Evolutionary conservation across 805 yeast species (phyloP), one percentile per base, ranked within the genome.

Genomic region (Candida nemodendra): DNA sequence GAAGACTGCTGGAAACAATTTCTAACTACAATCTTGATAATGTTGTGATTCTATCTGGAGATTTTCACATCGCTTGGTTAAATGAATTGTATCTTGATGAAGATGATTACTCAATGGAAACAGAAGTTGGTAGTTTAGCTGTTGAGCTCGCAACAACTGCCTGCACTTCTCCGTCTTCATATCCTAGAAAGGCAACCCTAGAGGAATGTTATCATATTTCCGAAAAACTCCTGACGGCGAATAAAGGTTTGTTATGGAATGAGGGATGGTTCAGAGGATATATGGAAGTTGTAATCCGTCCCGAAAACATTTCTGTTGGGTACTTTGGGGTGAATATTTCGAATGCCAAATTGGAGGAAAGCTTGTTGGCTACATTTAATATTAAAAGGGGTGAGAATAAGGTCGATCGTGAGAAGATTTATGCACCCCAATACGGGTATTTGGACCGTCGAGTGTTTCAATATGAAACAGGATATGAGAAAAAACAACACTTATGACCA

Each of bases 11-110:
- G 14, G 42, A 42, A 9, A 42, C 50, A 18, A 44, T 53, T n/a
- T n/a, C n/a, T n/a, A n/a, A n/a, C 17, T 25, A 50, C 13, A 23
- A 44, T 5, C 25, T 52, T 9, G 18, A 41, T 13, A 47, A 52
- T 39, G 38, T 45, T 17, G 48, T 49, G 7, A 27, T 53, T 11
- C 30, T 53, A 4, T 43, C 53, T 16, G 59, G 59, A 21, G 59
- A 54, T 24, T 52, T 53, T 41, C 59, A 54, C 32, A 48, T 52
- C 36, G 52, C 52, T 14, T 50, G 56, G 47, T 47, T 45, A 9
- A 42, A 47, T 24, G 59, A 54, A 24, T 32, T 54, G 17, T 38
- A 28, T 26, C 23, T 39, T 7, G 37, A 41, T 1, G 18, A 13
- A 4, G 41, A 38, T 3, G 13, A 22, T 9, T 54, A 54, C 25